A percentile compares a stretch with the other conserved stretches of the same genome.
Evolutionary conservation across 1,284 basidiomycete genomes (phyloP).

Genomic region (Xerocomus minutiporus): DNA sequence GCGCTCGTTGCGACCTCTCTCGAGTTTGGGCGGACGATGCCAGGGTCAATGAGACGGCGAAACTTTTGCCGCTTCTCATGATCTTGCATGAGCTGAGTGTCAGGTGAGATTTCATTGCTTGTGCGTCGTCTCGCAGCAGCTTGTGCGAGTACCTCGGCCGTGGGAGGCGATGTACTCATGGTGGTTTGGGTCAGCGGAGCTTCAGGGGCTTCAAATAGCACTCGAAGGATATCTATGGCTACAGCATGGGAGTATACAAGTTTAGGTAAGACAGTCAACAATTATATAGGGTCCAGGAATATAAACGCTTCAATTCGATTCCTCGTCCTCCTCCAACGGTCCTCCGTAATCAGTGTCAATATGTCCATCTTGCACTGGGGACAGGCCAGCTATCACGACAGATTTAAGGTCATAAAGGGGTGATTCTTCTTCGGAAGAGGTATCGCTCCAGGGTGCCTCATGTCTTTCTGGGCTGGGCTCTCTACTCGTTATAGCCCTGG

Average conservation of each 20-base stretch:
- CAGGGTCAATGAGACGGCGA: constrained; percentile 69
- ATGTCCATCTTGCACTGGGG: constrained; percentile 4
- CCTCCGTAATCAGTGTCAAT: constrained; percentile 21
- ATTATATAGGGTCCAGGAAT: too few relatives aligned
- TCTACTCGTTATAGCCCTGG: constrained; percentile 23
- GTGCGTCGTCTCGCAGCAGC: constrained; percentile 43
- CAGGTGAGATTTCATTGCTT: constrained; percentile 28
- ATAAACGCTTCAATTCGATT: constrained; percentile 14
- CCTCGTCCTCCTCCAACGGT: constrained; percentile 16
- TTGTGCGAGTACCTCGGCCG: constrained; percentile 35
- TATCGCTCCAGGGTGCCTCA: constrained; percentile 57
- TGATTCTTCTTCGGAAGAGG: constrained; percentile 55
- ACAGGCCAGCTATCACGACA: constrained; percentile 19
- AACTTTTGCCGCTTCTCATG: constrained; percentile 66
- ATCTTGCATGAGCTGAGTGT: constrained; percentile 47
- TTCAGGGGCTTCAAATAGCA: constrained; percentile 12
- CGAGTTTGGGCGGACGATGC: constrained; percentile 70
- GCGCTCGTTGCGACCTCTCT: constrained; percentile 54
- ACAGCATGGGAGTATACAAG: constrained; percentile 5
- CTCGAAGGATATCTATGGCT: constrained; percentile 7
- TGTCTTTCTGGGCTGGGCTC: constrained; percentile 30
- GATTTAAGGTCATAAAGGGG: constrained; percentile 28
- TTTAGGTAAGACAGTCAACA: background rate
- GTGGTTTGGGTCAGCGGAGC: constrained; percentile 1
- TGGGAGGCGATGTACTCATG: constrained; percentile 15